Conservation (phyloP, 768 basidiomycete genomes). For the Coprinopsis cinerea region DNA sequence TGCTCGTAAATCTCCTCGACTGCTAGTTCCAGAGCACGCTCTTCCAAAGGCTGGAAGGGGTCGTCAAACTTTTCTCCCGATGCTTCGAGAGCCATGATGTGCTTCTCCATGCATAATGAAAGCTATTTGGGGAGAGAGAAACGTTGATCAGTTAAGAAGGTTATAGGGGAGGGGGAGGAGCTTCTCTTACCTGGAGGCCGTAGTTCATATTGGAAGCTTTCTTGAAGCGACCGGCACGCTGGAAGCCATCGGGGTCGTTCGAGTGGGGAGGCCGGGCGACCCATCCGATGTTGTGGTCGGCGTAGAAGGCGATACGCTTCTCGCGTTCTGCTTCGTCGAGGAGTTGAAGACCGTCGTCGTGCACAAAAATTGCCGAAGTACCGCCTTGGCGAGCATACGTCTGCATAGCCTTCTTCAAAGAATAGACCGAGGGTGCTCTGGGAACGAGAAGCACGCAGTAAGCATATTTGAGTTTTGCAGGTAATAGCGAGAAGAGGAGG, state of each 20-base stretch:
- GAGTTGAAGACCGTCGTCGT: constrained; percentile 80
- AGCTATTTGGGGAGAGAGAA: constrained; percentile 32
- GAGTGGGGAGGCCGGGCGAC: constrained; percentile 76
- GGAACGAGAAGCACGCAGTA: neutral
- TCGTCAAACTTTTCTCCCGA: constrained; percentile 30
- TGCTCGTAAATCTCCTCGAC: constrained; percentile 67
- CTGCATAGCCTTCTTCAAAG: constrained; percentile 81
- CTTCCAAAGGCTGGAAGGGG: constrained; percentile 52
- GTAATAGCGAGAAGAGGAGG: neutral
- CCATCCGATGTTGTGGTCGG: constrained; percentile 74
- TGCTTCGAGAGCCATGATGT: constrained; percentile 40
- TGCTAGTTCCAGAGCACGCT: constrained; percentile 65
- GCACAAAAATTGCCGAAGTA: constrained; percentile 70
- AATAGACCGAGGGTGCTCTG: constrained; percentile 70
- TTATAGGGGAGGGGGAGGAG: neutral
- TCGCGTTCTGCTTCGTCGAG: constrained; percentile 56
- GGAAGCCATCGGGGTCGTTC: constrained; percentile 55
- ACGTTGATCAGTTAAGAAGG: neutral
- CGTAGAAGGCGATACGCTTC: constrained; percentile 68
- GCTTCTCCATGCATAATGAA: constrained; percentile 57
- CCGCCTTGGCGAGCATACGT: constrained; percentile 91
- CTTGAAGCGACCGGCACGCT: constrained; percentile 86
- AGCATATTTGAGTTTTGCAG: neutral
- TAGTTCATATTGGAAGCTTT: constrained; percentile 91
- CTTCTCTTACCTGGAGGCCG: constrained; percentile 38